These are phyloP conservation scores for Casuarina equisetifolia DNA, from an alignment of 306 rosid genomes.

Conservation along the genomic window DNA sequence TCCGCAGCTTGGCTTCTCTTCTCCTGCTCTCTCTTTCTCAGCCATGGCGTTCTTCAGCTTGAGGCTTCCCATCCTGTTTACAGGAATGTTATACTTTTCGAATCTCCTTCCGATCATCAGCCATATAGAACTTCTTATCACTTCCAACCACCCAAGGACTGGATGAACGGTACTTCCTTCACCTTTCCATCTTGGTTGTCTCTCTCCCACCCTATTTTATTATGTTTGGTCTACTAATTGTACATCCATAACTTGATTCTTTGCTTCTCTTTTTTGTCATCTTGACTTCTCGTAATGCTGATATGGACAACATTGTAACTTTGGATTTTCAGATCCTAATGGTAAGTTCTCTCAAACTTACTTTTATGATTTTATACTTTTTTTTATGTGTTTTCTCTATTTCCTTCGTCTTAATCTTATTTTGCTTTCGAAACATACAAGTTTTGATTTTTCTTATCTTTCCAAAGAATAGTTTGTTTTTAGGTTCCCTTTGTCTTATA, in stretches of 20 bases:
- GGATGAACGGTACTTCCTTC: conserved; percentile 68
- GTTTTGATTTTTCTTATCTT: too few species aligned
- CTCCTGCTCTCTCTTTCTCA: conserved; percentile 32
- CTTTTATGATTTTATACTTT: background rate
- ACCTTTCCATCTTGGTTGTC: background rate
- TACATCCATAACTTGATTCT: background rate
- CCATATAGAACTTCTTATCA: conserved; percentile 85
- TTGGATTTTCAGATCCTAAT: conserved; percentile 74
- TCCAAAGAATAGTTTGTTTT: too few species aligned
- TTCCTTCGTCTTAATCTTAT: too few species aligned
- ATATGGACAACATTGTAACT: conserved; percentile 26
- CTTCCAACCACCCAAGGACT: conserved; percentile 80
- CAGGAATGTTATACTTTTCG: conserved; percentile 33
- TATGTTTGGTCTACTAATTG: background rate
- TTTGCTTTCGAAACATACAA: background rate
- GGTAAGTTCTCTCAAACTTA: conserved; percentile 50
- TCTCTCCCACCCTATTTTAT: background rate
- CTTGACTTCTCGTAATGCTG: conserved; percentile 21
- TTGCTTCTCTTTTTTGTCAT: background rate
- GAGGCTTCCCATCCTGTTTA: conserved; percentile 63
- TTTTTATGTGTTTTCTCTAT: background rate
- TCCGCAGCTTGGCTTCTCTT: conserved; percentile 31
- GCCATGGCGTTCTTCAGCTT: conserved; percentile 40
- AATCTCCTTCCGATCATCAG: conserved; percentile 36
- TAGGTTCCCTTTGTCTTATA: too few species aligned